Percentiles rank a stretch among this genome's conserved stretches.
phyloP scores from a whole-genome alignment of 1,139 yeast species.

The Yamadazyma oceani region DNA sequence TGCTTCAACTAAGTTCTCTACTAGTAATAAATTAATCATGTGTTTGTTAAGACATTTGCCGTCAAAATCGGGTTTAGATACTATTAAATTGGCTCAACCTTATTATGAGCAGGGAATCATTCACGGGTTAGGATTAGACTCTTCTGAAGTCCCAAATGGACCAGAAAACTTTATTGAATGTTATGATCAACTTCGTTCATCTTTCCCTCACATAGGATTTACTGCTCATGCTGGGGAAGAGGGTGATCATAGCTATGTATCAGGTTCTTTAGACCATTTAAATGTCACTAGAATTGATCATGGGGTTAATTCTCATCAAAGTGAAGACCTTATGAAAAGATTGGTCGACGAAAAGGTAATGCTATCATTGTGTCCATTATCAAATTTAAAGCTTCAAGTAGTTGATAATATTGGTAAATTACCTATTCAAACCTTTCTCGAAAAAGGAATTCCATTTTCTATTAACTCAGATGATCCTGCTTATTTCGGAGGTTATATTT shows the following conservation, averaged over 20 bases:
- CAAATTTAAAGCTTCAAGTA: constrained; percentile 74
- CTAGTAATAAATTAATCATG: constrained; percentile 72
- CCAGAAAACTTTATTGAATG: constrained; percentile 66
- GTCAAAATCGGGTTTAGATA: constrained; percentile 51
- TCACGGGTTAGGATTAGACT: constrained; percentile 75
- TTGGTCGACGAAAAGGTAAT: constrained; percentile 54
- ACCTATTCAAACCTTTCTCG: constrained; percentile 61
- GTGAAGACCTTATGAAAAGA: constrained; percentile 50
- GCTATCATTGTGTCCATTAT: constrained; percentile 73
- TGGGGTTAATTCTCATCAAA: constrained; percentile 65
- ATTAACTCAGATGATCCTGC: constrained; percentile 86
- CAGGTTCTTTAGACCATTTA: constrained; percentile 55
- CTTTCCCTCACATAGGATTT: constrained; percentile 52
- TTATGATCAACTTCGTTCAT: constrained; percentile 46
- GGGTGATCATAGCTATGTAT: constrained; percentile 68
- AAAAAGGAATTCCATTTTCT: constrained; percentile 66
- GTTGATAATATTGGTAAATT: constrained; percentile 63
- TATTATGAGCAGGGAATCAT: constrained; percentile 56
- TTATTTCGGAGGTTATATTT: constrained; percentile 77
- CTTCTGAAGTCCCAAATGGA: constrained; percentile 74
- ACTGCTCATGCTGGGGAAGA: constrained; percentile 92
- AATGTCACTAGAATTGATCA: constrained; percentile 74
- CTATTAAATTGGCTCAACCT: constrained; percentile 52
- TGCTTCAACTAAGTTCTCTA: constrained; percentile 58
- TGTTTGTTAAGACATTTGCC: constrained; percentile 77